Conservation (phyloP, 2,329 filamentous ascomycete genomes). For the Septoria linicola region DNA sequence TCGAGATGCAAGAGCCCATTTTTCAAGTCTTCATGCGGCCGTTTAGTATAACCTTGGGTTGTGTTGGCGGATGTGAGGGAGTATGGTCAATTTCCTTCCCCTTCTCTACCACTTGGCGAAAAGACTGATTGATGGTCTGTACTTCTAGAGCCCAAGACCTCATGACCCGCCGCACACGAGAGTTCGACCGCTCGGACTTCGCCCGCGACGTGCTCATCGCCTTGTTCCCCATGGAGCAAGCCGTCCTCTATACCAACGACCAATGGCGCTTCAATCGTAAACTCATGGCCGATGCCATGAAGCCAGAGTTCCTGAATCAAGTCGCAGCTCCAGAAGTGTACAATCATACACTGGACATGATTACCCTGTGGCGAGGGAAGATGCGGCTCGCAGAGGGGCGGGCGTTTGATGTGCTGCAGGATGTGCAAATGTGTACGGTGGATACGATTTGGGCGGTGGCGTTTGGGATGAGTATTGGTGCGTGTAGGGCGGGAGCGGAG, state of each 20-base stretch:
- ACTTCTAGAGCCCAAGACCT: constrained; percentile 14
- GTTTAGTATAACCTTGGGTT: constrained; percentile 5
- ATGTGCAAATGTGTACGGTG: background rate
- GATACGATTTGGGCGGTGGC: constrained; percentile 11
- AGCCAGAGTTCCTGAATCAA: constrained; percentile 1
- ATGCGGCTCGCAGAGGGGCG: constrained; percentile 1
- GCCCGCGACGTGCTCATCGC: background rate
- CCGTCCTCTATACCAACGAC: constrained; percentile 3
- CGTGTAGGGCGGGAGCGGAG: too few species aligned
- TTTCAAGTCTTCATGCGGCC: constrained; percentile 12
- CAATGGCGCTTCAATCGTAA: constrained; percentile 6
- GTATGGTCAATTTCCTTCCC: too few species aligned
- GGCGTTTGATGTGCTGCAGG: background rate
- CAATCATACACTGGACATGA: background rate
- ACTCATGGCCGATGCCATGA: constrained; percentile 9
- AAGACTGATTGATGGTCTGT: too few species aligned
- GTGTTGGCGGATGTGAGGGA: constrained; percentile 6
- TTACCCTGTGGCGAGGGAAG: constrained; percentile 4
- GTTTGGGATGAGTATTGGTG: constrained; percentile 4
- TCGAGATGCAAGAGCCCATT: constrained; percentile 5
- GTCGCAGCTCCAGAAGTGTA: background rate
- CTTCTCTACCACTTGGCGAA: too few species aligned
- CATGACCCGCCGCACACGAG: background rate
- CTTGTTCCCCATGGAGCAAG: background rate
- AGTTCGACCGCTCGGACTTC: constrained; percentile 12